Base-by-base conservation (phyloP, 495 filamentous ascomycete species). In the Schizothecium vesticola region DNA sequence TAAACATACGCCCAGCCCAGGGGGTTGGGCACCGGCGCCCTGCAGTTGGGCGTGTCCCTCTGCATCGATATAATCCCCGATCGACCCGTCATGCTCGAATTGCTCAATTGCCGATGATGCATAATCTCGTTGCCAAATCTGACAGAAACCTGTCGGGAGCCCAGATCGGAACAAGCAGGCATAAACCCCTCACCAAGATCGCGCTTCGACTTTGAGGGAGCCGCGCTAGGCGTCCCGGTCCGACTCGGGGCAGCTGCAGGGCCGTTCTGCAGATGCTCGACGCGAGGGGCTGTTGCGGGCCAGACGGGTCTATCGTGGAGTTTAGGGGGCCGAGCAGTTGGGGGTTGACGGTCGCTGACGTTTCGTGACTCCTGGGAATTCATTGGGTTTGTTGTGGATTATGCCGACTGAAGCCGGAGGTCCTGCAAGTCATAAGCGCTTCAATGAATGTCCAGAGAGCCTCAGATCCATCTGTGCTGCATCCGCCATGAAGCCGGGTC, bases 11-110 rank as follows among this genome's bases (percentile, higher is more conserved):
- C 63, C 28, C 63, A 64, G 21, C 7, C 28, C 28, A 29, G 63
- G 36, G 63, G 26, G 31, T 65, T 65, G 63, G 63, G 63, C 63
- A 58, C 51, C 61, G 25, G 19, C 60, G 60, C 28, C 25, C 16
- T 22, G 23, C 26, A 28, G 60, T 31, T 31, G 28, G 28, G 28
- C 26, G 19, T 61, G 60, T 33, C 28, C 12, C 60, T 28, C 28
- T 61, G 60, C 60, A 61, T 61, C 43, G 6, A 61, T 61, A 61
- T 61, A 61, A 36, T 28, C 26, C 25, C 24, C 36, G 61, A 25
- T 36, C 11, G 43, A 51, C 43, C 43, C 43, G 43, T 51, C 43
- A 51, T 51, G n/a, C 16, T 19, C 43, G 43, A 51, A 51, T 51
- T 51, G 43, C 43, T 51, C 43, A 51, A 51, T 51, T 51, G 43